These are phyloP conservation scores for Haplographium delicatum DNA, from an alignment of 495 filamentous ascomycete genomes.

Conservation along the genomic window DNA sequence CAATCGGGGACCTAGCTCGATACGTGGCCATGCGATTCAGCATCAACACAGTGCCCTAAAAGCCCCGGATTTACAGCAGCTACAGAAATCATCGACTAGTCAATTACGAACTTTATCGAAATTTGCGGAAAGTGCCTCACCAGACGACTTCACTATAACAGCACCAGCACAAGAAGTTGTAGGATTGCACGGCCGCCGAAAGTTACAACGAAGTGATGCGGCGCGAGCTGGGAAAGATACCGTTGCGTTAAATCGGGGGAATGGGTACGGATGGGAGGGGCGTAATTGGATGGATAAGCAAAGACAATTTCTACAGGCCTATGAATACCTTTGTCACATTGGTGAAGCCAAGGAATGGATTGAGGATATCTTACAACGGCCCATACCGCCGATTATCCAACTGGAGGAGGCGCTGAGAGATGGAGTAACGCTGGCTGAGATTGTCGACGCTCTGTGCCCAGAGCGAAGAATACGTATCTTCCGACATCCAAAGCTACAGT, in stretches of 20 bases:
- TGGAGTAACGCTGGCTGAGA: conserved; percentile 90
- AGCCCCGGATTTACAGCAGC: conserved; percentile 66
- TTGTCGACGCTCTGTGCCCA: conserved; percentile 88
- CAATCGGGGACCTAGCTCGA: conserved; percentile 26
- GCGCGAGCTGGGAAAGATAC: conserved; percentile 40
- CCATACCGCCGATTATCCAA: conserved; percentile 92
- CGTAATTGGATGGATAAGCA: conserved; percentile 99
- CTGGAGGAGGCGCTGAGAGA: conserved; percentile 90
- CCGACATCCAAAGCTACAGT: conserved; percentile 75
- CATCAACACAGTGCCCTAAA: conserved; percentile 45
- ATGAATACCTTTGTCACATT: conserved; percentile 98
- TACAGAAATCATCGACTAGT: conserved; percentile 79
- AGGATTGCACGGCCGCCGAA: conserved; percentile 76
- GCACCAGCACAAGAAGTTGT: conserved; percentile 74
- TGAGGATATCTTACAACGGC: conserved; percentile 83
- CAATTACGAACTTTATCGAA: conserved; percentile 86
- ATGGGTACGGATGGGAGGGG: conserved; percentile 67
- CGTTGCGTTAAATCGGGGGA: conserved; percentile 34
- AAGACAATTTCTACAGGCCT: conserved; percentile 91
- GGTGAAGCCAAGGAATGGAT: conserved; percentile 99
- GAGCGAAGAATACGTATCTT: conserved; percentile 75
- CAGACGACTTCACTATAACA: conserved; percentile 73
- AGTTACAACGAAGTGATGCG: conserved; percentile 70
- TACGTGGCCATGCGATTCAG: conserved; percentile 38
- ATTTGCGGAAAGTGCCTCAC: conserved; percentile 67